Conservation (phyloP, 305 asterid species). For the Coffea humblotiana region DNA sequence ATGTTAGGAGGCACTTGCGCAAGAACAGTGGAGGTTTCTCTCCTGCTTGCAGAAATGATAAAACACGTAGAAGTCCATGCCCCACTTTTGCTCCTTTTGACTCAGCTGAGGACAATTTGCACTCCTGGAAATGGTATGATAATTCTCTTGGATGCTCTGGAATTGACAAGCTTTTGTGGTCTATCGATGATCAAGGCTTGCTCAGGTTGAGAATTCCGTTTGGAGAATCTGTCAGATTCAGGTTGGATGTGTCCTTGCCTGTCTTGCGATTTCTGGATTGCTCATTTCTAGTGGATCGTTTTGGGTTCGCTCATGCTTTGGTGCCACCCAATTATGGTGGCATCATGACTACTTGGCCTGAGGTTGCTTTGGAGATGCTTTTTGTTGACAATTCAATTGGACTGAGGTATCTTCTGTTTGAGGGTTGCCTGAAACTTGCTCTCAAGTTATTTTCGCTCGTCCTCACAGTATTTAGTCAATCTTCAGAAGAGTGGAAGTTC, state of each 20-base stretch:
- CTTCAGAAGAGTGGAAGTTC: slow-evolving; percentile 43
- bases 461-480: slow-evolving; percentile 55
- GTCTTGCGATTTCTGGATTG: slow-evolving; percentile 34
- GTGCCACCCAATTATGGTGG: slow-evolving; percentile 65
- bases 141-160: slow-evolving; percentile 23
- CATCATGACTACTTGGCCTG: slow-evolving; percentile 64
- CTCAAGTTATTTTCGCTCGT: slow-evolving; percentile 61
- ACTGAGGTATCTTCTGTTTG: slow-evolving; percentile 65
- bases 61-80: slow-evolving; percentile 33
- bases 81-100: slow-evolving; percentile 25
- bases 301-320: slow-evolving; percentile 48
- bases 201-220: slow-evolving; percentile 36
- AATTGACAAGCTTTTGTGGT: slow-evolving; percentile 39
- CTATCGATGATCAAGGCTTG: slow-evolving; percentile 42
- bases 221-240: slow-evolving; percentile 44
- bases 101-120: slow-evolving; percentile 27
- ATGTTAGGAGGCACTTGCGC: slow-evolving; percentile 64
- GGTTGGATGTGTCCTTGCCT: slow-evolving; percentile 46
- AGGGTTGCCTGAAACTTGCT: slow-evolving; percentile 77
- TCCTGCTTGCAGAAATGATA: slow-evolving; percentile 39
- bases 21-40: slow-evolving; percentile 35
- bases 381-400: slow-evolving; percentile 78
- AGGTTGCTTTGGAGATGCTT: slow-evolving; percentile 77
- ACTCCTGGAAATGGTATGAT: slow-evolving; percentile 22
- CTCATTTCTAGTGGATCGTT: slow-evolving; percentile 33